Evolutionary conservation across 306 rosid genomes (phyloP), one percentile per base, ranked within the genome.

Genomic region (Pyrus betulifolia): DNA sequence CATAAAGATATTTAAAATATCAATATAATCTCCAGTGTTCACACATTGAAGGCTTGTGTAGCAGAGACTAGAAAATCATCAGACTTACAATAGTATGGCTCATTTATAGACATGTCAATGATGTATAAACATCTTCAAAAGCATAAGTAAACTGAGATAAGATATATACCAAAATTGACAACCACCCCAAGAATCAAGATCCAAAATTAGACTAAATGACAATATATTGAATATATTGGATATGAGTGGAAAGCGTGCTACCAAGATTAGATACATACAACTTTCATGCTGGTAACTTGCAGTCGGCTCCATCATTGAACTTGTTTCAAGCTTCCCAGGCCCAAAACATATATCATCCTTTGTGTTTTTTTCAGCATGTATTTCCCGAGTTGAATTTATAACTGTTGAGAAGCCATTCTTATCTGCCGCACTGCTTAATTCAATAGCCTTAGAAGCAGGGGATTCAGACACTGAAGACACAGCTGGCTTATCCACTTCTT

Each of bases 401-500:
- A 77, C 82, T 82, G 84, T 84, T 70, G 87, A 85, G 60, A 89
- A 86, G 76, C 79, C 59, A 75, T 72, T 89, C 86, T 86, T 87
- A 51, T 95, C 96, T 18, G 80, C 77, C 65, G 80, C 72, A 76
- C 75, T 79, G 79, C 85, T 70, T 72, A 81, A 82, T 74, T 89
- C 97, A 35, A 83, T 80, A 79, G 83, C 86, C 84, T 78, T 84
- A 22, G 85, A 72, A 83, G 85, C 76, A 76, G 84, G 74, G 52
- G 90, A 80, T 81, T 95, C 99, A 22, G 93, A 82, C 59, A 72
- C 82, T 58, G 76, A 65, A 70, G 96, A 77, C 72, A 83, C 57
- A 21, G 78, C 76, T 69, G 82, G 82, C 83, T 86, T 92, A 79
- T 88, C 99, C 77, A 79, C 84, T 70, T 95, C 98, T 85, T 92